These are phyloP conservation scores for Parathielavia appendiculata DNA, from an alignment of 495 filamentous ascomycete genomes.

Conservation along the genomic window DNA sequence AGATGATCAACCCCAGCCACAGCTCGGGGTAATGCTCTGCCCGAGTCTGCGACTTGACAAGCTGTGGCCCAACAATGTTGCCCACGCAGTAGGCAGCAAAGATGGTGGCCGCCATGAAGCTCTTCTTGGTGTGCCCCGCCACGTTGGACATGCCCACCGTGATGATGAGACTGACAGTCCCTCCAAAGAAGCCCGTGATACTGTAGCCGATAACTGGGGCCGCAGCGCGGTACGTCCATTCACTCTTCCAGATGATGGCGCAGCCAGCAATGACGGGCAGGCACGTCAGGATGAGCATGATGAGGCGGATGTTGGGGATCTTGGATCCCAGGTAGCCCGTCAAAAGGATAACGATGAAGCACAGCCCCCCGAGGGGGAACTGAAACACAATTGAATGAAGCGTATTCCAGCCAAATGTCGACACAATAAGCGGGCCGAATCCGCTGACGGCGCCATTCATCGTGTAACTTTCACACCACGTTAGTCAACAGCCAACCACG, in stretches of 20 bases:
- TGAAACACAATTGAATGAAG: conserved; percentile 66
- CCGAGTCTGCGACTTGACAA: conserved; percentile 58
- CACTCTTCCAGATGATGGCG: conserved; percentile 66
- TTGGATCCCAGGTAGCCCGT: conserved; percentile 57
- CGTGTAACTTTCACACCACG: conserved; percentile 43
- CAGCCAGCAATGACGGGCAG: conserved; percentile 70
- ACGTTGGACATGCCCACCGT: conserved; percentile 66
- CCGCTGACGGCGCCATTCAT: conserved; percentile 74
- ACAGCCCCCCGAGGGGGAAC: conserved; percentile 63
- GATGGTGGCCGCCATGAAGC: conserved; percentile 63
- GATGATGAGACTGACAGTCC: conserved; percentile 60
- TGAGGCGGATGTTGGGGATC: conserved; percentile 58
- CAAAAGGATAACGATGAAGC: conserved; percentile 58
- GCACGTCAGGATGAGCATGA: conserved; percentile 59
- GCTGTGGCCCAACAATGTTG: conserved; percentile 64
- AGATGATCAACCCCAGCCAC: conserved; percentile 67
- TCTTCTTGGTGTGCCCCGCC: conserved; percentile 74
- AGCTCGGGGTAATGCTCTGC: conserved; percentile 62
- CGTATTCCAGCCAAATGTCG: conserved; percentile 63
- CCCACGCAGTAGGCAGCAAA: conserved; percentile 73
- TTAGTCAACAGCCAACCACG: neutral
- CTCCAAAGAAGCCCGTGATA: conserved; percentile 65
- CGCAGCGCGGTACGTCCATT: conserved; percentile 58
- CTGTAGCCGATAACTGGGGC: conserved; percentile 64
- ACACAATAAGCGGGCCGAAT: conserved; percentile 69